phyloP scores from a whole-genome alignment of 768 basidiomycete species.

The Thelephora ganbajun region DNA sequence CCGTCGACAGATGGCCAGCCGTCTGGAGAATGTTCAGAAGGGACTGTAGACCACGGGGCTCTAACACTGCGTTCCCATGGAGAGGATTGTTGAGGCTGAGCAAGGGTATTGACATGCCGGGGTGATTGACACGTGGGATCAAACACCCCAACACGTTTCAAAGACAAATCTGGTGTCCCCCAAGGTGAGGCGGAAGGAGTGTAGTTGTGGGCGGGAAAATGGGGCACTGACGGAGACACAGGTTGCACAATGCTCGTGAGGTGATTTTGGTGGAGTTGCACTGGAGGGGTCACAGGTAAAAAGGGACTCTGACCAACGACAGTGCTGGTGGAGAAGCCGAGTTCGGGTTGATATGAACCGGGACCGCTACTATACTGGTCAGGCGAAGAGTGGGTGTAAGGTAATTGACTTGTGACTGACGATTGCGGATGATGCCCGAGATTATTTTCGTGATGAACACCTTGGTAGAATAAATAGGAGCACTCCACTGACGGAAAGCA shows the following conservation, averaged over 20 bases:
- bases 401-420: no score
- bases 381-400: no score
- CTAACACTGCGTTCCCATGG: constrained; percentile 9
- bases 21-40: constrained; percentile 35
- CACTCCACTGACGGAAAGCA: no score
- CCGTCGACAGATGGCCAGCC: constrained; percentile 28
- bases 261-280: no score
- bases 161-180: constrained; percentile 17
- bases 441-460: no score
- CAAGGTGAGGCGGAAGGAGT: constrained; percentile 22
- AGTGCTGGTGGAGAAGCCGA: no score
- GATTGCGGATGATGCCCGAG: no score
- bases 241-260: background rate
- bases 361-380: no score
- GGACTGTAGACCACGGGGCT: constrained; percentile 4
- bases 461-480: no score
- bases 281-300: no score
- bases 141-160: constrained; percentile 25
- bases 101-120: constrained; percentile 11
- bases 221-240: background rate
- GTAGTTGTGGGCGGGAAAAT: background rate
- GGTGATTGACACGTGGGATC: constrained; percentile 25
- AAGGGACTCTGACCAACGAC: no score
- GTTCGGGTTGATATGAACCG: no score
- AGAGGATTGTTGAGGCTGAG: constrained; percentile 19